These are phyloP conservation scores for Begonia fuchsioides DNA, from an alignment of 306 rosid species.

Conservation along the genomic window DNA sequence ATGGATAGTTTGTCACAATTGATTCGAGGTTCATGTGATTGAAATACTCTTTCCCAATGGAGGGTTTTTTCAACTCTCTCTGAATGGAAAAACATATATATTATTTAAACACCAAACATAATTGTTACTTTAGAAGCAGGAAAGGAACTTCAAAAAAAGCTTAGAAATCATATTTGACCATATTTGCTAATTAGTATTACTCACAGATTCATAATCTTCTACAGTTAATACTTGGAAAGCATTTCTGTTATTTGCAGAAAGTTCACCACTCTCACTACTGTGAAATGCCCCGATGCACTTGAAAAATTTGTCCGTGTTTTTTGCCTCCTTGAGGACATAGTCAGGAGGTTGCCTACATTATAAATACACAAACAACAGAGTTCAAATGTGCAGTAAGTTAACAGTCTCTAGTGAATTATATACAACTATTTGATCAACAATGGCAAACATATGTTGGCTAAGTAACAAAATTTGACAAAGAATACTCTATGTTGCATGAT, in stretches of 20 bases:
- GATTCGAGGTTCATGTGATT: slow-evolving; percentile 78
- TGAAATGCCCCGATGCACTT: slow-evolving; percentile 71
- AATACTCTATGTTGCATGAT: too few species aligned
- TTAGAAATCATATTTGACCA: background rate
- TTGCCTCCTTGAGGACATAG: slow-evolving; percentile 84
- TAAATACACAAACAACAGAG: slow-evolving; percentile 10
- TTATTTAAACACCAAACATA: background rate
- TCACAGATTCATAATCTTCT: slow-evolving; percentile 95
- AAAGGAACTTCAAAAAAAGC: background rate
- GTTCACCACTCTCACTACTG: slow-evolving; percentile 38
- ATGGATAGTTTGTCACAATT: slow-evolving; percentile 79
- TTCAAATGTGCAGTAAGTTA: slow-evolving; percentile 4
- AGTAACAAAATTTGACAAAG: too few species aligned
- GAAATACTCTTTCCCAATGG: slow-evolving; percentile 90
- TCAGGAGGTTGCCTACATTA: slow-evolving; percentile 91
- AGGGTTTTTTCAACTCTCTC: slow-evolving; percentile 89
- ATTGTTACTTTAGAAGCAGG: too few species aligned
- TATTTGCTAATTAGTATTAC: slow-evolving; percentile 11
- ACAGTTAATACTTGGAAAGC: slow-evolving; percentile 72
- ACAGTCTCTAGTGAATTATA: too few species aligned
- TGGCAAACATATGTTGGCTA: too few species aligned
- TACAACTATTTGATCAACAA: too few species aligned
- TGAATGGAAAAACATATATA: slow-evolving; percentile 23
- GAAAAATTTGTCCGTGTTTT: slow-evolving; percentile 80
- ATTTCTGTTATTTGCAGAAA: slow-evolving; percentile 35